phyloP scores from a whole-genome alignment of 2,329 filamentous ascomycete genomes.

The Podosphaera fusca region DNA sequence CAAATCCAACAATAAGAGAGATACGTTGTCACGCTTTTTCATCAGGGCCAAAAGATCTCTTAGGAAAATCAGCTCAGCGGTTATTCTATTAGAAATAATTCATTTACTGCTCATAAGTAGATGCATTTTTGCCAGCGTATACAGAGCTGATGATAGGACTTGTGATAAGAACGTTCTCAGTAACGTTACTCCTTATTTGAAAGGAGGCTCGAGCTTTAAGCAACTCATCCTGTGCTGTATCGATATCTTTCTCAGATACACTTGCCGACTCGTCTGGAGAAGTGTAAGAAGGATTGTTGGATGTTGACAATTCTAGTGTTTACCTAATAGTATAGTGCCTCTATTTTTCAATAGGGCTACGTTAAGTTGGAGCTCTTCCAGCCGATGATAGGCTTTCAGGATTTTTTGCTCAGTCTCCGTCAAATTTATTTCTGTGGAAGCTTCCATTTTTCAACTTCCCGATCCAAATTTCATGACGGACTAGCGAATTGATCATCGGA shows the following conservation, averaged over 20 bases:
- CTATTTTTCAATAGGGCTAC: slow-evolving; percentile 36
- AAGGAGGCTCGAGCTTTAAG: slow-evolving; percentile 49
- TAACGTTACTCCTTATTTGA: slow-evolving; percentile 43
- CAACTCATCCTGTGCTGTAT: slow-evolving; percentile 35
- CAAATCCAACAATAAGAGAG: slow-evolving; percentile 37
- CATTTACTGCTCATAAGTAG: slow-evolving; percentile 42
- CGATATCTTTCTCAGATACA: slow-evolving; percentile 27
- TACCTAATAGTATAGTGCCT: slow-evolving; percentile 13
- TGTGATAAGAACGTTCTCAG: slow-evolving; percentile 44
- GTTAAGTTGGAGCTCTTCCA: slow-evolving; percentile 50
- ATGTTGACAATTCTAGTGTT: neutral
- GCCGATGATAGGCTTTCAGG: slow-evolving; percentile 45
- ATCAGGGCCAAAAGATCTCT: slow-evolving; percentile 36
- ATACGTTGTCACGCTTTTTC: slow-evolving; percentile 41
- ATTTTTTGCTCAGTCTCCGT: slow-evolving; percentile 43
- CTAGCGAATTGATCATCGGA: too few species aligned
- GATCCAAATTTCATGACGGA: neutral
- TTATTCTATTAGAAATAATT: slow-evolving; percentile 1
- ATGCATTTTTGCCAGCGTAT: slow-evolving; percentile 40
- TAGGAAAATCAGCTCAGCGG: neutral
- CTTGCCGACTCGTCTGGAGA: slow-evolving; percentile 7
- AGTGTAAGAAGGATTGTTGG: slow-evolving; percentile 3
- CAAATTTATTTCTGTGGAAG: slow-evolving; percentile 20
- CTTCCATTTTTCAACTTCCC: slow-evolving; percentile 7
- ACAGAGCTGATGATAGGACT: slow-evolving; percentile 60